Conservation (phyloP, 805 yeast species). For the Candida lessepsii region DNA sequence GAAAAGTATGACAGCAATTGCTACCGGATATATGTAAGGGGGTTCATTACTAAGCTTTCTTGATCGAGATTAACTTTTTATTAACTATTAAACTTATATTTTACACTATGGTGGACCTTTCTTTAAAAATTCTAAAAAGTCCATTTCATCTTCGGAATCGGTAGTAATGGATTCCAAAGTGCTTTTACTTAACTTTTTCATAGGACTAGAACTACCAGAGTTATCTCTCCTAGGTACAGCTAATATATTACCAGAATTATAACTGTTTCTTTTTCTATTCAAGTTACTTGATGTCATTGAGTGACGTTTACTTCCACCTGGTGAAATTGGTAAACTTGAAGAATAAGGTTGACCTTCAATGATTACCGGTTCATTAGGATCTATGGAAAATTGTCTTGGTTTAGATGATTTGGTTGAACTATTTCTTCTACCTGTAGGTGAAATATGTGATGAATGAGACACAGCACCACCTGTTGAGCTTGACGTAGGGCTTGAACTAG, state of each 20-base stretch:
- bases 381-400: slow-evolving; percentile 21
- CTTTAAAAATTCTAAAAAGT: slow-evolving; percentile 46
- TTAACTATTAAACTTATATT: not conserved
- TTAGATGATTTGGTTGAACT: slow-evolving; percentile 15
- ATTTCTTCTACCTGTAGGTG: slow-evolving; percentile 9
- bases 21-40: too few relatives aligned
- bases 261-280: slow-evolving; percentile 12
- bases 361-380: slow-evolving; percentile 19
- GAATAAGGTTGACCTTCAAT: slow-evolving; percentile 17
- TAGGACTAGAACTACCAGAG: slow-evolving; percentile 15
- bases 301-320: not conserved
- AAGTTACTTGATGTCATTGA: not conserved
- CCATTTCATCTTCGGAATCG: slow-evolving; percentile 38
- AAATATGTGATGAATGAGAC: not conserved
- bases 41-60: too few relatives aligned
- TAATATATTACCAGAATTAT: slow-evolving; percentile 15
- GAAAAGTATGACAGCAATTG: too few relatives aligned
- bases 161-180: slow-evolving; percentile 10
- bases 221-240: slow-evolving; percentile 7
- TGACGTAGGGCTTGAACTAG: not conserved
- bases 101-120: slow-evolving; percentile 30
- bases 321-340: slow-evolving; percentile 11
- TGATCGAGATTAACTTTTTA: not conserved
- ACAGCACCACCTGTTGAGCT: too few relatives aligned
- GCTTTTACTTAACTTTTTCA: slow-evolving; percentile 12